Evolutionary conservation across 768 basidiomycete genomes (phyloP).

Genomic region (Pisolithus sp.): DNA sequence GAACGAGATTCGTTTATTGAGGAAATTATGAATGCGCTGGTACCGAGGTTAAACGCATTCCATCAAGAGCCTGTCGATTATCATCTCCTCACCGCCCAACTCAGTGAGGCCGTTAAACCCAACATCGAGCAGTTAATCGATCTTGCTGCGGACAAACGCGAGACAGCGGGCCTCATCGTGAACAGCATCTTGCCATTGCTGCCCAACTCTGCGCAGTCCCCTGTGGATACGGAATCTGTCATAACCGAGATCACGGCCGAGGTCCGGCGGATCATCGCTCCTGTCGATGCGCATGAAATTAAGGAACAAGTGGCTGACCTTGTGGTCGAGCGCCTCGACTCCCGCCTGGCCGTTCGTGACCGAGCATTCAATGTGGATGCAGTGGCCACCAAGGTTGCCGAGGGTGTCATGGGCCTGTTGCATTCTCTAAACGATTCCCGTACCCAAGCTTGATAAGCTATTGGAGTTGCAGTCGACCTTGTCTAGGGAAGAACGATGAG

Average conservation of each 20-base stretch:
- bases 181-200: conserved; percentile 64
- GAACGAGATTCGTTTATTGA: conserved; percentile 56
- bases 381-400: conserved; percentile 48
- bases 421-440: conserved; percentile 36
- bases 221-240: conserved; percentile 50
- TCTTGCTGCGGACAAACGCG: conserved; percentile 81
- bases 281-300: conserved; percentile 79
- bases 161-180: conserved; percentile 78
- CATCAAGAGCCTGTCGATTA: conserved; percentile 71
- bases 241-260: conserved; percentile 58
- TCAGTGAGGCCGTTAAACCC: conserved; percentile 82
- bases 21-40: conserved; percentile 50
- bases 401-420: conserved; percentile 42
- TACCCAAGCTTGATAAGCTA: conserved; percentile 35
- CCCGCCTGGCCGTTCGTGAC: conserved; percentile 73
- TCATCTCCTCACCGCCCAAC: conserved; percentile 63
- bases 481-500: conserved; percentile 30
- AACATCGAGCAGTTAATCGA: conserved; percentile 87
- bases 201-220: conserved; percentile 33
- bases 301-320: conserved; percentile 87
- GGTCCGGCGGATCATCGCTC: conserved; percentile 63
- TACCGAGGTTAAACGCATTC: conserved; percentile 55
- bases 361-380: conserved; percentile 58
- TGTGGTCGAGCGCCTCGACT: conserved; percentile 79
- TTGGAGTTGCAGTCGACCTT: conserved; percentile 38